Conservation (phyloP, 179 eudicot genomes). For the Carnegiea gigantea region DNA sequence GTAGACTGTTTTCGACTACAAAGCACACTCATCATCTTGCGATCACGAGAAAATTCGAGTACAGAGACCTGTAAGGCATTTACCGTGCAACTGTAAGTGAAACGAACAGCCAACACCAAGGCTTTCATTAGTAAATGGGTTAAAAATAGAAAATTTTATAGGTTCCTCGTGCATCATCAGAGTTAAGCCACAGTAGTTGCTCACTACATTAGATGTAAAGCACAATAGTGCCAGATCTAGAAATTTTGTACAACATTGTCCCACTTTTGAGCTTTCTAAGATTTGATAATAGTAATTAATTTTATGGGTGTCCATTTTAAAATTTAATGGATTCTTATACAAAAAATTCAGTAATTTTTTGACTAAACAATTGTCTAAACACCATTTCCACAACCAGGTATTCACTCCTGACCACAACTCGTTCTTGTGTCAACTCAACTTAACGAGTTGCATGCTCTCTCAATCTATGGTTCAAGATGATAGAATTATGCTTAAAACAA, state of each 20-base stretch:
- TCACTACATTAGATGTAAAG: too few species aligned
- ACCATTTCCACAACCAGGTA: too few species aligned
- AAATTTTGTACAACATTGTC: too few species aligned
- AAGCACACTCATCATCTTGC: constrained; percentile 99
- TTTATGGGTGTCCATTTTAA: too few species aligned
- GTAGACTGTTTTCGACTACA: constrained; percentile 87
- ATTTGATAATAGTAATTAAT: too few species aligned
- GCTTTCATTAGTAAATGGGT: not conserved
- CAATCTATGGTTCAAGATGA: not conserved
- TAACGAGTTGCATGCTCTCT: not conserved
- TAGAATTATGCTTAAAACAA: not conserved
- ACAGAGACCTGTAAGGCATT: constrained; percentile 56
- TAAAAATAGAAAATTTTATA: not conserved
- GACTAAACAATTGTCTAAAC: too few species aligned
- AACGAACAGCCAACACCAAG: not conserved
- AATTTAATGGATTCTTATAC: too few species aligned
- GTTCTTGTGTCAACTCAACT: not conserved
- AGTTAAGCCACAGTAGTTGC: too few species aligned
- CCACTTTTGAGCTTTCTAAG: too few species aligned
- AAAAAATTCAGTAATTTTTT: too few species aligned
- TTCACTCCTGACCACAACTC: not conserved
- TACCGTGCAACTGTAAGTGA: not conserved
- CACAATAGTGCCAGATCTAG: too few species aligned
- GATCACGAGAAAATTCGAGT: constrained; percentile 97
- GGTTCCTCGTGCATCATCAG: not conserved